Evolutionary conservation across 2,329 filamentous ascomycete species (phyloP).

Genomic region (Albophoma yamanashiensis): DNA sequence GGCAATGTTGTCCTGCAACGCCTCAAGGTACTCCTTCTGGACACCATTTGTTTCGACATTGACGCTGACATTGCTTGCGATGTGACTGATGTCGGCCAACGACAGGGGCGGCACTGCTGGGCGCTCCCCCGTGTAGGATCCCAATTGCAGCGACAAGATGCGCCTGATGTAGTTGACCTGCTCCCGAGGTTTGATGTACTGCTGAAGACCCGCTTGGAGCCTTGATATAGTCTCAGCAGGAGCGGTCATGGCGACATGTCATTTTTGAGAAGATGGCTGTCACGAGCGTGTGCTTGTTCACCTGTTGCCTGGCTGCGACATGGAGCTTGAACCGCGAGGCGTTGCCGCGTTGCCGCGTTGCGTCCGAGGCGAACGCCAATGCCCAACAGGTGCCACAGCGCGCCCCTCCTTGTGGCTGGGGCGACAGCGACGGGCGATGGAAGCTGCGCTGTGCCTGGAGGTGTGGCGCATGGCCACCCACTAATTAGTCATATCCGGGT

Average conservation of each 20-base stretch:
- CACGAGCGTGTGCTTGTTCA: neutral
- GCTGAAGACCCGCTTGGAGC: slow-evolving; percentile 33
- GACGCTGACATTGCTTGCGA: slow-evolving; percentile 21
- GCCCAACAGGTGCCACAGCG: neutral
- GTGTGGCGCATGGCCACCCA: slow-evolving; percentile 3
- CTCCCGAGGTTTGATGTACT: slow-evolving; percentile 46
- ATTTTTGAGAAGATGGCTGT: neutral
- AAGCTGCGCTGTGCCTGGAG: neutral
- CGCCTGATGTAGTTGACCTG: slow-evolving; percentile 46
- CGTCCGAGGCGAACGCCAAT: no score
- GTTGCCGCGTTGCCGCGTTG: no score
- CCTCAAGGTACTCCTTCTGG: slow-evolving; percentile 44
- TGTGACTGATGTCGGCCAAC: slow-evolving; percentile 26
- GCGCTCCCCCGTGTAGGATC: slow-evolving; percentile 32
- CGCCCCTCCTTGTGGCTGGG: slow-evolving; percentile 5
- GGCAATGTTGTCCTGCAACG: slow-evolving; percentile 38
- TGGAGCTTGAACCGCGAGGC: neutral
- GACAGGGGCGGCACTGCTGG: slow-evolving; percentile 34
- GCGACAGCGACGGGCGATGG: neutral
- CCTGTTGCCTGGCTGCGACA: neutral
- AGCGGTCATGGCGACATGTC: slow-evolving; percentile 16
- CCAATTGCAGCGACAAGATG: slow-evolving; percentile 42
- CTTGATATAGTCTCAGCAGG: slow-evolving; percentile 21
- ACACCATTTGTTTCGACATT: slow-evolving; percentile 31
- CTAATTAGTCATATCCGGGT: slow-evolving; percentile 3